Evolutionary conservation across 2,329 filamentous ascomycete species (phyloP).

Genomic region (Sclerotinia nivalis): DNA sequence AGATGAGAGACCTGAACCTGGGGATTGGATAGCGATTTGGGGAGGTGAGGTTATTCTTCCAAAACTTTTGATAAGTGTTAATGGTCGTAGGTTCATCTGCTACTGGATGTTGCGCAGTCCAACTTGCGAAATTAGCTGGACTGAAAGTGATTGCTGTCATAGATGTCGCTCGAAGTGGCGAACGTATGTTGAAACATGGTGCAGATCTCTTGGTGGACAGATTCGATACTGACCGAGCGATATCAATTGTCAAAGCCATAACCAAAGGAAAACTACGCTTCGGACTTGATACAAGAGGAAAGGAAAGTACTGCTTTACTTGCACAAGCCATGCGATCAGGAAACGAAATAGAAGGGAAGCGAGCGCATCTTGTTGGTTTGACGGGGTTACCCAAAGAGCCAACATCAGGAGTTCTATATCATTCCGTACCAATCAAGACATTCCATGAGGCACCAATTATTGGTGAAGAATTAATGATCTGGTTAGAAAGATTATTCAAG

Average conservation of each 20-base stretch:
- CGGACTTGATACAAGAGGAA: constrained; percentile 67
- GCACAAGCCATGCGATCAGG: constrained; percentile 33
- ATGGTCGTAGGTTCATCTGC: constrained; percentile 59
- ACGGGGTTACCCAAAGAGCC: constrained; percentile 62
- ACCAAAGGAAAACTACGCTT: constrained; percentile 62
- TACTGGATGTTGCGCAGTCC: constrained; percentile 65
- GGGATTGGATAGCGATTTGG: constrained; percentile 75
- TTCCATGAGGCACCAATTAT: constrained; percentile 68
- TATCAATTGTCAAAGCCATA: constrained; percentile 62
- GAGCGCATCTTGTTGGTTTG: constrained; percentile 65
- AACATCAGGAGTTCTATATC: constrained; percentile 33
- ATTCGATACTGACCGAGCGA: constrained; percentile 63
- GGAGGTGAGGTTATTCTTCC: constrained; percentile 51
- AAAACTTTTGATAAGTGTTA: constrained; percentile 2
- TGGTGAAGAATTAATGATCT: constrained; percentile 62
- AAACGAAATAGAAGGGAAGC: constrained; percentile 26
- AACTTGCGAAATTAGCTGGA: constrained; percentile 67
- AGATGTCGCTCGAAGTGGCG: constrained; percentile 66
- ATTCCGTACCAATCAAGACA: constrained; percentile 68
- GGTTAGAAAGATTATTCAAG: constrained; percentile 67
- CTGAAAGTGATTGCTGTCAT: constrained; percentile 66
- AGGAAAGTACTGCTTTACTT: constrained; percentile 61
- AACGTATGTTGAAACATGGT: constrained; percentile 52
- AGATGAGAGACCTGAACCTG: constrained; percentile 55
- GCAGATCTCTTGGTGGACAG: constrained; percentile 70